Percentiles rank a stretch among this genome's conserved stretches.
Conservation (phyloP, 805 yeast genomes). For the Ogataea pilisensis region DNA sequence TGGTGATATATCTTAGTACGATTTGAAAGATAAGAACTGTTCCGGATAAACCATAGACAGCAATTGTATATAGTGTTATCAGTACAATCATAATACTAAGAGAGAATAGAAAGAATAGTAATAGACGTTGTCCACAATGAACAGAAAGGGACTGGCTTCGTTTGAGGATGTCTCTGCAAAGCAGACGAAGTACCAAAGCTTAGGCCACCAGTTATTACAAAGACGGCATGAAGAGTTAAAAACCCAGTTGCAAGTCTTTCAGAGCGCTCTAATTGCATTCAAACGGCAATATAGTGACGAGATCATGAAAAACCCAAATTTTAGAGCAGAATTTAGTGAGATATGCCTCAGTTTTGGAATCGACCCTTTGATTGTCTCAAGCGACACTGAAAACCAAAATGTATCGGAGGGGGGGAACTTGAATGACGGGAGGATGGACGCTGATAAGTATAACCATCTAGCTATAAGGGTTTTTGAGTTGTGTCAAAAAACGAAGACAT, state of each 20-base stretch:
- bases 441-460: constrained; percentile 62
- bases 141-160: constrained; percentile 28
- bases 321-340: constrained; percentile 66
- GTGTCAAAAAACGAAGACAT: constrained; percentile 61
- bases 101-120: no score
- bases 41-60: no score
- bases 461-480: constrained; percentile 73
- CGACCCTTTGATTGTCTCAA: constrained; percentile 59
- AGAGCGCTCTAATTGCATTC: constrained; percentile 69
- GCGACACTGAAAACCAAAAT: background rate
- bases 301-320: constrained; percentile 57
- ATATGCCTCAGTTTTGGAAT: constrained; percentile 80
- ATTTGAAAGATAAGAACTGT: no score
- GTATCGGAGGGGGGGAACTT: constrained; percentile 27
- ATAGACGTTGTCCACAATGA: constrained; percentile 10
- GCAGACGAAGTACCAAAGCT: constrained; percentile 39
- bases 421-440: constrained; percentile 26
- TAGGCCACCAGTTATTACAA: constrained; percentile 48
- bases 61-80: no score
- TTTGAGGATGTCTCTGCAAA: constrained; percentile 20
- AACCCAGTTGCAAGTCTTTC: constrained; percentile 74
- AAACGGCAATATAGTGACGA: constrained; percentile 69
- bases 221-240: constrained; percentile 57
- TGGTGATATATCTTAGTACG: no score
- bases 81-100: no score